These are phyloP conservation scores for Ophiostoma piceae DNA, from an alignment of 2,329 filamentous ascomycete species.

Conservation along the genomic window DNA sequence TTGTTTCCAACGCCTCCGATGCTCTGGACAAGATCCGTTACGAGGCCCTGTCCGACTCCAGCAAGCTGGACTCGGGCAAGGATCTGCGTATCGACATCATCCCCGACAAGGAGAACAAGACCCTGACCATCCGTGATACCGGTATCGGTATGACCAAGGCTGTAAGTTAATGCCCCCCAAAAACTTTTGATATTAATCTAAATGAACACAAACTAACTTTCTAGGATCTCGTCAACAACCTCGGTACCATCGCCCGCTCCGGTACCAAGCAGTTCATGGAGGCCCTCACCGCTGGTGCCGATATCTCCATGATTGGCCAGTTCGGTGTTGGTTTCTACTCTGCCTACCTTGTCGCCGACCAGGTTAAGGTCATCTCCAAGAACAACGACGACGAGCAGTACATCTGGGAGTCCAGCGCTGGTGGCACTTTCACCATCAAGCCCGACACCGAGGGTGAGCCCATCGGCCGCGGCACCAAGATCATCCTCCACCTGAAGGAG, in stretches of 20 bases:
- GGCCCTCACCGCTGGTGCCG: slow-evolving; percentile 93
- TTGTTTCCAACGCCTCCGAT: slow-evolving; percentile 98
- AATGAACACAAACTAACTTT: neutral
- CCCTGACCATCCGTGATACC: slow-evolving; percentile 91
- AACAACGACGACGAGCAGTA: slow-evolving; percentile 99
- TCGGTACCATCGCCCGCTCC: slow-evolving; percentile 97
- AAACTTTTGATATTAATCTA: neutral
- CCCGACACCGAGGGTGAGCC: slow-evolving; percentile 86
- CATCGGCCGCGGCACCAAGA: slow-evolving; percentile 92
- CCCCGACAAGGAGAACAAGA: slow-evolving; percentile 95
- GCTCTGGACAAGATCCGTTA: slow-evolving; percentile 99
- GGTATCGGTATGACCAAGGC: slow-evolving; percentile 99
- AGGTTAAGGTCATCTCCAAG: slow-evolving; percentile 93
- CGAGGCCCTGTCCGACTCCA: slow-evolving; percentile 93
- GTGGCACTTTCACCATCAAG: slow-evolving; percentile 91
- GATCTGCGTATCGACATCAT: slow-evolving; percentile 99
- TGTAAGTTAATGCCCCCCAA: slow-evolving; percentile 54
- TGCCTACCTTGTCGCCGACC: slow-evolving; percentile 97
- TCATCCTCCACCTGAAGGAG: slow-evolving; percentile 98
- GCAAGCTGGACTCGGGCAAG: slow-evolving; percentile 95
- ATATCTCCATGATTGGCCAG: slow-evolving; percentile 99
- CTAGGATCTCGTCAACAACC: slow-evolving; percentile 98
- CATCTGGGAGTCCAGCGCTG: slow-evolving; percentile 96
- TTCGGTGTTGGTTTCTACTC: slow-evolving; percentile 99
- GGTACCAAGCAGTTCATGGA: slow-evolving; percentile 99